Conservation (phyloP, 306 rosid genomes). For the Glycine soja region DNA sequence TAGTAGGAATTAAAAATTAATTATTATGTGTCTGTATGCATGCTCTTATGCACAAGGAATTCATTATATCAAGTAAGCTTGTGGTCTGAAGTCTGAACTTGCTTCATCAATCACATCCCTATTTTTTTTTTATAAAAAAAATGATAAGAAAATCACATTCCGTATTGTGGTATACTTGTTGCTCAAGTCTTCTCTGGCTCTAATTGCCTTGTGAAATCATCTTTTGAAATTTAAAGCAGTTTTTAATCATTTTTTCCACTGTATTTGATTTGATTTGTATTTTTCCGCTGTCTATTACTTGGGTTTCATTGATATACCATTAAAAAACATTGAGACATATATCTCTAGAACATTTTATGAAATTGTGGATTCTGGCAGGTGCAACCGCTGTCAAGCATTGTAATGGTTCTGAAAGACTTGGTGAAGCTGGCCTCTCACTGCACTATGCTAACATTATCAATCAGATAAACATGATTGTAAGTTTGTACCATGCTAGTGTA, state of each 20-base stretch:
- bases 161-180: too few relatives aligned
- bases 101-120: too few relatives aligned
- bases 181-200: too few relatives aligned
- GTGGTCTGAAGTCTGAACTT: too few relatives aligned
- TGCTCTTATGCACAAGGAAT: conserved; percentile 7
- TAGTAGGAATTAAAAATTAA: conserved; percentile 11
- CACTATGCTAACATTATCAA: conserved; percentile 88
- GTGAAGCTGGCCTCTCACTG: conserved; percentile 89
- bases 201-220: too few relatives aligned
- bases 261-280: neutral
- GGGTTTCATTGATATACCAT: conserved; percentile 7
- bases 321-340: neutral
- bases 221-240: too few relatives aligned
- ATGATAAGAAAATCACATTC: too few relatives aligned
- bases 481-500: conserved; percentile 39
- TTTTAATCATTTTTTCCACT: neutral
- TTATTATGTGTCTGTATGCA: conserved; percentile 21
- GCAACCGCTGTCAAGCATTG: conserved; percentile 20
- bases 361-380: conserved; percentile 52
- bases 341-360: conserved; percentile 20
- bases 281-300: neutral
- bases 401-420: conserved; percentile 65
- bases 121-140: too few relatives aligned
- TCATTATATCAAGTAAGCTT: too few relatives aligned
- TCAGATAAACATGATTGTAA: conserved; percentile 85